Evolutionary conservation across 1,139 yeast genomes (phyloP).

Genomic region (Hanseniaspora uvarum): DNA sequence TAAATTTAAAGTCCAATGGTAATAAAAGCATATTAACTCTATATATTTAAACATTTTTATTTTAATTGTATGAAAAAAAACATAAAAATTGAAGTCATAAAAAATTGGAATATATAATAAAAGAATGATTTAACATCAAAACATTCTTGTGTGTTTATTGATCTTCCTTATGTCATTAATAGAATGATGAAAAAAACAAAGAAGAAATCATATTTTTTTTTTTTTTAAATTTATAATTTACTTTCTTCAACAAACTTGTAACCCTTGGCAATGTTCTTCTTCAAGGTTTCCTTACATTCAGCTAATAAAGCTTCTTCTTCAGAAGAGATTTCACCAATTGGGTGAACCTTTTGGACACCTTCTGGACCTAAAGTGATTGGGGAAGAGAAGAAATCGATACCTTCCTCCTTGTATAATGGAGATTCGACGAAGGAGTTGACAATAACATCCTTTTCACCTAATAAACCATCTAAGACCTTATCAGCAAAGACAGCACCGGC

Average conservation of each 20-base stretch:
- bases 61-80: background rate
- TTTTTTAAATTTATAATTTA: conserved; percentile 16
- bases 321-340: conserved; percentile 45
- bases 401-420: conserved; percentile 73
- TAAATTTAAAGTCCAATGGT: background rate
- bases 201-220: too few species aligned
- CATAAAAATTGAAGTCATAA: background rate
- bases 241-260: conserved; percentile 40
- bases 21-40: too few species aligned
- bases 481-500: conserved; percentile 94
- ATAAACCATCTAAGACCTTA: conserved; percentile 68
- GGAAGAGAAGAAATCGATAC: conserved; percentile 87
- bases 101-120: background rate
- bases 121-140: background rate
- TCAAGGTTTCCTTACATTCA: conserved; percentile 75
- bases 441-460: conserved; percentile 57
- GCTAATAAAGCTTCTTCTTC: conserved; percentile 68
- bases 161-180: background rate
- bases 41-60: background rate
- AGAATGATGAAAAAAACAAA: background rate
- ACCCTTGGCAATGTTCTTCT: conserved; percentile 65
- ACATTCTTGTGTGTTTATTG: background rate
- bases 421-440: conserved; percentile 76
- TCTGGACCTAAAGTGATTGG: conserved; percentile 80
- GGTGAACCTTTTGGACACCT: conserved; percentile 74